Base-by-base conservation (phyloP, 169 alveolate genomes). In the Eimeria necatrix region DNA sequence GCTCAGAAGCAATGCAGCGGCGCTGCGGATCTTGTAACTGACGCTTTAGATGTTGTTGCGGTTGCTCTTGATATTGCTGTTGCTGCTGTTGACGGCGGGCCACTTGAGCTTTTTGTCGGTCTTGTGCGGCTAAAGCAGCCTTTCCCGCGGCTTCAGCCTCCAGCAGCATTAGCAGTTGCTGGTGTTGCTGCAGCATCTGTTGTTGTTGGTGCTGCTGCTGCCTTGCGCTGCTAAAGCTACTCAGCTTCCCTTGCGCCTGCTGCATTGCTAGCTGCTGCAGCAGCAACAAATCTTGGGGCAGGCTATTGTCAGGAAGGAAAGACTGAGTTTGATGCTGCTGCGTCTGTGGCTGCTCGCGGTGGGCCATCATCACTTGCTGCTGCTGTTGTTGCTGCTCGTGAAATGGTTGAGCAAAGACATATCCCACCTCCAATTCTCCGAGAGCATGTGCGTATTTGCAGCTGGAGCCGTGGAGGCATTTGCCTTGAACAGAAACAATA, bases 371-470 rank as follows among this genome's bases (percentile, higher is more conserved):
- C 64, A 84, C n/a, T 46, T 84, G 92, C 51, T 59, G 92, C 73
- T 84, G 80, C 64, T 59, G 68, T 61, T 84, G 92, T 16, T 68
- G 92, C 80, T 56, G 92, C 59, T 84, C 80, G 51, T 84, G 80
- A 49, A 41, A 22, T 26, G 92, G 92, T 78, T 84, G 92, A 60
- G 92, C 92, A 53, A 84, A 84, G 92, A 84, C 92, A 78, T 84
- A 84, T 51, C 92, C 92, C 12, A 84, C 92, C 60, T 84, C 92
- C 16, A 89, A 74, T 88, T 89, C 94, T 49, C 78, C 94, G 18
- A 64, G 86, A 59, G 89, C 86, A 60, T 89, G 94, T 52, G 94
- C 94, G 51, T 71, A 89, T 12, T 61, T 87, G 84, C 93, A 87
- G 60, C 93, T 87, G 56, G 83, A 68, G 9, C 93, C 93, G 73